These are phyloP conservation scores for Xylaria sp. DNA, from an alignment of 2,329 filamentous ascomycete species.

Conservation along the genomic window DNA sequence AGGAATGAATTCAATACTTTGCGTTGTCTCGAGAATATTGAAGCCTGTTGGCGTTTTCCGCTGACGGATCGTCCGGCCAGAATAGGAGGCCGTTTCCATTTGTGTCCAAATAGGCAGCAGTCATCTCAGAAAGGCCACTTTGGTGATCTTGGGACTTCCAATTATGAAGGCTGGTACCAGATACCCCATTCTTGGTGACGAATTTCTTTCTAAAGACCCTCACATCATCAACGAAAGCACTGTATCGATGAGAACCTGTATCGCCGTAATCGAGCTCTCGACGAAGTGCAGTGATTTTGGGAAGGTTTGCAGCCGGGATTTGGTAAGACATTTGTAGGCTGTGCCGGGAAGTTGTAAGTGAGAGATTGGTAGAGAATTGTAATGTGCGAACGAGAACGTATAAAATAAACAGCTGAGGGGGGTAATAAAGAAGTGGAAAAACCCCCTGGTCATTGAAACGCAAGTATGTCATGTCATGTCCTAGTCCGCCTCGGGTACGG, in stretches of 20 bases:
- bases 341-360: too few species aligned
- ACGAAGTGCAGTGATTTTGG: background rate
- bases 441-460: background rate
- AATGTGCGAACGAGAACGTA: background rate
- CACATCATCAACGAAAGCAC: background rate
- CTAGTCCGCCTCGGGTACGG: background rate
- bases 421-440: background rate
- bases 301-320: background rate
- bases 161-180: too few species aligned
- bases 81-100: background rate
- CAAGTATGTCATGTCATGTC: background rate
- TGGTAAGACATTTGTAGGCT: background rate
- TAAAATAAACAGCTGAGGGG: background rate
- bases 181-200: too few species aligned
- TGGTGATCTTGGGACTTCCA: background rate
- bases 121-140: background rate
- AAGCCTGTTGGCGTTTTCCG: background rate
- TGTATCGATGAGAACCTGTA: background rate
- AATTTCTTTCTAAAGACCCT: too few species aligned
- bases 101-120: background rate
- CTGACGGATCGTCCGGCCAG: background rate
- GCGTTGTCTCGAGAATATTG: background rate
- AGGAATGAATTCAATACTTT: too few species aligned
- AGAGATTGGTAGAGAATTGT: too few species aligned
- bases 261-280: background rate